phyloP scores from a whole-genome alignment of 208 protist genomes.

The Acanthamoeba lenticulata region DNA sequence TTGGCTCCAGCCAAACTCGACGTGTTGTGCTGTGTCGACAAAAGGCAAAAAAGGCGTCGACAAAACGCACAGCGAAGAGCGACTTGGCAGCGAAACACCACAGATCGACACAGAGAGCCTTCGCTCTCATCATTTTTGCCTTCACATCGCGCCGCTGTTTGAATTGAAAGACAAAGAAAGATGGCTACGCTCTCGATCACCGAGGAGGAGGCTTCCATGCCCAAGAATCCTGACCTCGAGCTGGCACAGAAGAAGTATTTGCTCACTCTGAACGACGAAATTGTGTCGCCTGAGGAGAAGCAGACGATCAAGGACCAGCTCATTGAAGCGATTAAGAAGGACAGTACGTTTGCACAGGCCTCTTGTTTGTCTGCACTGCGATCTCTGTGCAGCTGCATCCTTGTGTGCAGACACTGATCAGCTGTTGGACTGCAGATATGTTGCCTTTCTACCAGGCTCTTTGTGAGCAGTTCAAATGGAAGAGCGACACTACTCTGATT shows the following conservation, averaged over 20 bases:
- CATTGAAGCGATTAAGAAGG: not conserved
- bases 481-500: not conserved
- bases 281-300: not conserved
- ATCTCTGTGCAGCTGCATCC: not conserved
- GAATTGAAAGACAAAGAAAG: not conserved
- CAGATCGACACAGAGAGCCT: not conserved
- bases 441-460: not conserved
- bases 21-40: not conserved
- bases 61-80: not conserved
- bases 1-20: not conserved
- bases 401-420: no score
- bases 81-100: not conserved
- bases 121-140: not conserved
- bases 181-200: not conserved
- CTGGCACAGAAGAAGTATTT: not conserved
- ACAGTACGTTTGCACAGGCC: not conserved
- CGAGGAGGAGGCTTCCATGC: not conserved
- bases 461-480: slow-evolving; percentile 24
- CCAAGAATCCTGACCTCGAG: not conserved
- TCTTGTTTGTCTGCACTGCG: not conserved
- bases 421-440: not conserved
- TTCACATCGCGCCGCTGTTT: not conserved
- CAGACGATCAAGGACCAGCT: not conserved
- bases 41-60: not conserved
- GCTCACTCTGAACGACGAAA: not conserved